Percentiles rank a stretch among this genome's conserved stretches.
phyloP scores from a whole-genome alignment of 306 rosid species.

The Castanospermum australe region DNA sequence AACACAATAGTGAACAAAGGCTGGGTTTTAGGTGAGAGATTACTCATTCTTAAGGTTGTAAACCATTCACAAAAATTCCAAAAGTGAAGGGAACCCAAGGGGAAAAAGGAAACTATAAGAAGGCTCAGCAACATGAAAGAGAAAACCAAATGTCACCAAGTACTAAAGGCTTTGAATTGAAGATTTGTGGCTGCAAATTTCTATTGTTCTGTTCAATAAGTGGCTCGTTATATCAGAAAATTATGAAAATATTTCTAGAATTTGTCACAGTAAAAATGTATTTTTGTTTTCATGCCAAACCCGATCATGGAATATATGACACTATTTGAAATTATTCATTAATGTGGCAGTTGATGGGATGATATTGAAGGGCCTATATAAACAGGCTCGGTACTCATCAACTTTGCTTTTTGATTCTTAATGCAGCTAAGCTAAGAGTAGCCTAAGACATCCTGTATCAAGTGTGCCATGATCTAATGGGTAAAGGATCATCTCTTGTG shows the following conservation, averaged over 20 bases:
- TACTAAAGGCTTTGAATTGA: not conserved
- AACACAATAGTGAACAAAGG: not conserved
- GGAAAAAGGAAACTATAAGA: not conserved
- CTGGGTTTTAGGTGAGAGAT: not conserved
- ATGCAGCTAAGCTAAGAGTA: too few species aligned
- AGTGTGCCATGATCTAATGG: not conserved
- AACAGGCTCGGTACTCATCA: not conserved
- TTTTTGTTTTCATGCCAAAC: not conserved
- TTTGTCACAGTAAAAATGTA: not conserved
- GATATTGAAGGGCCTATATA: not conserved
- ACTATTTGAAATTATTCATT: slow-evolving; percentile 5
- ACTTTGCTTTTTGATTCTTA: not conserved
- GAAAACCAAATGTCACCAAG: not conserved
- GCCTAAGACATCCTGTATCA: not conserved
- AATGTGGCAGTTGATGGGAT: not conserved
- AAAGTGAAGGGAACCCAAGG: not conserved
- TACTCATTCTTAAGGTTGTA: not conserved
- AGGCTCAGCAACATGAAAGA: not conserved
- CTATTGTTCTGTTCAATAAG: not conserved
- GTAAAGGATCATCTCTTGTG: not conserved
- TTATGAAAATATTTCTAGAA: not conserved
- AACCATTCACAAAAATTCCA: not conserved
- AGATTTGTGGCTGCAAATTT: not conserved
- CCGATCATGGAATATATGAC: not conserved
- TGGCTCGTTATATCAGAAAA: not conserved